A percentile compares a stretch with the other conserved stretches of the same genome.
Conservation (phyloP, 768 basidiomycete genomes). For the Galerina sulciceps region DNA sequence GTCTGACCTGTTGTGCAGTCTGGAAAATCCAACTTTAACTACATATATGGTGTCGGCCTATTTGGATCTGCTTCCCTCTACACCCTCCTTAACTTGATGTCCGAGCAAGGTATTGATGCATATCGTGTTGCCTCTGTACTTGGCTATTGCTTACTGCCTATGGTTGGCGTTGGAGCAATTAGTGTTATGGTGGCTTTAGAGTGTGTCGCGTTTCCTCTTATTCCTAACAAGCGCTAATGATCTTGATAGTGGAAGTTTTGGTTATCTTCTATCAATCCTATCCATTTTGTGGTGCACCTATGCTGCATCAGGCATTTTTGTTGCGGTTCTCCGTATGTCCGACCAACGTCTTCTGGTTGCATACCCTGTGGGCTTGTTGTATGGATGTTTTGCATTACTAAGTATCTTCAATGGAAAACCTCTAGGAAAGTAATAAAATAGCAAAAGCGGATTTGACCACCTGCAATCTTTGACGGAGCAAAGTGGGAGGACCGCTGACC, state of each 20-base stretch:
- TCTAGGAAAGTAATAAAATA: constrained; percentile 29
- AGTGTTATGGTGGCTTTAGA: constrained; percentile 88
- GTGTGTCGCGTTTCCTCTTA: constrained; percentile 51
- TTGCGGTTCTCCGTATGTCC: constrained; percentile 93
- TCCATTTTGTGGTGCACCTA: constrained; percentile 98
- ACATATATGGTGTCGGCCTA: constrained; percentile 98
- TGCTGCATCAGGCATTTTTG: constrained; percentile 94
- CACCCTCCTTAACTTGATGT: constrained; percentile 96
- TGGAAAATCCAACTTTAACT: constrained; percentile 97
- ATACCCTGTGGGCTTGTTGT: constrained; percentile 93
- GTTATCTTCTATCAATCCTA: constrained; percentile 80
- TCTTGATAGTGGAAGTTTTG: constrained; percentile 69
- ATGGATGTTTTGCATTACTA: constrained; percentile 91
- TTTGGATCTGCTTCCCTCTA: constrained; percentile 93
- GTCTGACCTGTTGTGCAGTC: constrained; percentile 57
- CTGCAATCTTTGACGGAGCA: no score
- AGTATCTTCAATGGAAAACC: constrained; percentile 78
- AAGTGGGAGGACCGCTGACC: no score
- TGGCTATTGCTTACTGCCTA: constrained; percentile 94
- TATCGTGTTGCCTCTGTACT: constrained; percentile 94
- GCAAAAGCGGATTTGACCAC: no score
- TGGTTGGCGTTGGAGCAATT: constrained; percentile 92
- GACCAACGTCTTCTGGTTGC: constrained; percentile 94
- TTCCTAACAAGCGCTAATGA: constrained; percentile 12
- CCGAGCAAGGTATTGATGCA: constrained; percentile 91